phyloP scores from a whole-genome alignment of 1,284 basidiomycete genomes.

The Ceratobasidium sp. region DNA sequence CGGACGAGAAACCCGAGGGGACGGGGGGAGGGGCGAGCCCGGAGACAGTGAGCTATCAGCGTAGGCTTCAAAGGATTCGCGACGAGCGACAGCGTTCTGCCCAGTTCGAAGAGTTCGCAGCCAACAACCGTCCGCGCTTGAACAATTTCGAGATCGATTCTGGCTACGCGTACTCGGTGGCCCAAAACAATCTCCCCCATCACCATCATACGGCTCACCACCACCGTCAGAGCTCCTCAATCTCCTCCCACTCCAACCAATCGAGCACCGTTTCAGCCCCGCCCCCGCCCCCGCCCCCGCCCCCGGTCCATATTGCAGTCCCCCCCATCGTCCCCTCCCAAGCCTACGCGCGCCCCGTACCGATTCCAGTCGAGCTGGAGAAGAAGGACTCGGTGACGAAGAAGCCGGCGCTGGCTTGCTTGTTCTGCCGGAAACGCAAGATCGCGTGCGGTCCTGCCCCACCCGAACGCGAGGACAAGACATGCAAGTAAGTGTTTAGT shows the following conservation, averaged over 20 bases:
- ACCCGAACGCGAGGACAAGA: conserved; percentile 39
- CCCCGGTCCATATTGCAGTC: neutral
- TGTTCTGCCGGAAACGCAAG: conserved; percentile 49
- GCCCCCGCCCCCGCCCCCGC: neutral
- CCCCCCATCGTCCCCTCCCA: conserved; percentile 37
- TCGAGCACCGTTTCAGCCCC: too few species aligned
- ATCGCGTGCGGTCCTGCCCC: conserved; percentile 47
- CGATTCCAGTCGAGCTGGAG: neutral
- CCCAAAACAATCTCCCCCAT: neutral
- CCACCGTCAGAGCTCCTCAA: neutral
- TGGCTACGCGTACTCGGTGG: too few species aligned
- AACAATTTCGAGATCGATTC: neutral
- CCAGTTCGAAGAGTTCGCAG: neutral
- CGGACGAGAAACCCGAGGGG: too few species aligned
- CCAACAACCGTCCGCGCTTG: neutral
- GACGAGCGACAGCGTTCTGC: neutral
- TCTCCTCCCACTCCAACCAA: too few species aligned
- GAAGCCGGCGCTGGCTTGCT: conserved; percentile 48
- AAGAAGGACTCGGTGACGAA: conserved; percentile 36
- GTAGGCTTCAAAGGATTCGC: neutral
- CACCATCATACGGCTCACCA: neutral
- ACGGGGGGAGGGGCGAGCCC: neutral
- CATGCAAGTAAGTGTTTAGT: conserved; percentile 46
- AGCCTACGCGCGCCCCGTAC: conserved; percentile 20
- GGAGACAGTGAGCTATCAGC: conserved; percentile 2